Evolutionary conservation across 1,139 yeast genomes (phyloP), one percentile per base, ranked within the genome.

Genomic region (Blastobotrys persicus): DNA sequence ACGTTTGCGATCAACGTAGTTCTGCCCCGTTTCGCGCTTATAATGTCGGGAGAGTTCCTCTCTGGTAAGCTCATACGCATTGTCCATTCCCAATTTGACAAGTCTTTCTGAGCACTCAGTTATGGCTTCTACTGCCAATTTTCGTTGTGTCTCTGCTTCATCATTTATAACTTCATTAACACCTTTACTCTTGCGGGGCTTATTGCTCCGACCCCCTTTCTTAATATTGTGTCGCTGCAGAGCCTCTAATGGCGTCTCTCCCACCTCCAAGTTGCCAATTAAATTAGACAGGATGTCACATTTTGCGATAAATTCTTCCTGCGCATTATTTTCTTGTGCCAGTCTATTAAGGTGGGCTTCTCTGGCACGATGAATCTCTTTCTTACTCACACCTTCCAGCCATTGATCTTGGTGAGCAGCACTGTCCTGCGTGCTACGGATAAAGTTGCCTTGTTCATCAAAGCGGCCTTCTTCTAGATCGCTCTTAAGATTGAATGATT

Each of bases 171-270:
- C 46, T n/a, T n/a, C n/a, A n/a, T n/a, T n/a, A n/a, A n/a, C 35
- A 45, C 31, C 34, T 44, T 31, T 47, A 47, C 31, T 38, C 42
- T 50, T 39, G 42, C 42, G 19, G 13, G 32, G 14, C 38, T 45
- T 39, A n/a, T 49, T 45, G 47, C n/a, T n/a, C n/a, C n/a, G n/a
- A n/a, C n/a, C n/a, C n/a, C n/a, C n/a, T n/a, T n/a, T n/a, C 40
- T 46, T 48, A 47, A 52, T 41, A 46, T 50, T 56, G 23, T 62
- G 49, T 31, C 65, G 48, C 14, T 62, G 66, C n/a, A 66, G 65
- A 0, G 85, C 80, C 57, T 85, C 91, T 62, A 82, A 55, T 2
- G 87, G 78, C 0, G 84, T 75, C 61, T 85, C 92, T 2, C 80
- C 84, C 0, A 84, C 79, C 37, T 81, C 78, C 38, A 85, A 64